A percentile compares a stretch with the other conserved stretches of the same genome.
phyloP scores from a whole-genome alignment of 1,284 basidiomycete species.

The Ustilago trichophora region DNA sequence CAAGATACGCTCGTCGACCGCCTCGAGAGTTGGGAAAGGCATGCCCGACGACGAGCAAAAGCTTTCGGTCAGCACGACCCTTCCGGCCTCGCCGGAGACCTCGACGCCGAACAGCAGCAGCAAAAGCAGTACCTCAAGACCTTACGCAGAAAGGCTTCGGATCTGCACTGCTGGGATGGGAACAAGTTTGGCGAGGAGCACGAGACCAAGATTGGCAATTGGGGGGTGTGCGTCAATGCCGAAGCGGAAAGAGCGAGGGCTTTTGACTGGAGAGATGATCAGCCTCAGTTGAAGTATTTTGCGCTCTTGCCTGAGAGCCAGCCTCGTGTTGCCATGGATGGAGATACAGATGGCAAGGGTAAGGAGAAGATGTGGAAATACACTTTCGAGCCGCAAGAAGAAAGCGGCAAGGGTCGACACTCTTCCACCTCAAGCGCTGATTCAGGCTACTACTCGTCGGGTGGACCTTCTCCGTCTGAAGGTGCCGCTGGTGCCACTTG shows the following conservation, averaged over 20 bases:
- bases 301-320: slow-evolving; percentile 10
- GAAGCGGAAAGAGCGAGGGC: slow-evolving; percentile 52
- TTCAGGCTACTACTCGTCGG: slow-evolving; percentile 30
- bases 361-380: slow-evolving; percentile 23
- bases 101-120: slow-evolving; percentile 25
- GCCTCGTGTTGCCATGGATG: slow-evolving; percentile 4
- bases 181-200: slow-evolving; percentile 28
- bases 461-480: not conserved
- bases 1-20: slow-evolving; percentile 43
- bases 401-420: slow-evolving; percentile 17
- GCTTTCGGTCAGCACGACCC: slow-evolving; percentile 54
- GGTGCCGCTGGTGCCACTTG: not conserved
- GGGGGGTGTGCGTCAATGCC: slow-evolving; percentile 50
- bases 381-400: slow-evolving; percentile 23
- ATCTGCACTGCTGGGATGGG: slow-evolving; percentile 40
- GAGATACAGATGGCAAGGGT: not conserved
- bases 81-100: slow-evolving; percentile 29
- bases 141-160: slow-evolving; percentile 22
- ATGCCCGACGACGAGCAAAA: slow-evolving; percentile 39
- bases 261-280: slow-evolving; percentile 52
- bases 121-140: slow-evolving; percentile 39
- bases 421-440: slow-evolving; percentile 26
- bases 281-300: slow-evolving; percentile 42
- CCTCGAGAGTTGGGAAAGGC: slow-evolving; percentile 51
- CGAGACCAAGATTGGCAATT: slow-evolving; percentile 43